Conservation (phyloP, 2,329 filamentous ascomycete species). For the Trichoderma aggressivum region DNA sequence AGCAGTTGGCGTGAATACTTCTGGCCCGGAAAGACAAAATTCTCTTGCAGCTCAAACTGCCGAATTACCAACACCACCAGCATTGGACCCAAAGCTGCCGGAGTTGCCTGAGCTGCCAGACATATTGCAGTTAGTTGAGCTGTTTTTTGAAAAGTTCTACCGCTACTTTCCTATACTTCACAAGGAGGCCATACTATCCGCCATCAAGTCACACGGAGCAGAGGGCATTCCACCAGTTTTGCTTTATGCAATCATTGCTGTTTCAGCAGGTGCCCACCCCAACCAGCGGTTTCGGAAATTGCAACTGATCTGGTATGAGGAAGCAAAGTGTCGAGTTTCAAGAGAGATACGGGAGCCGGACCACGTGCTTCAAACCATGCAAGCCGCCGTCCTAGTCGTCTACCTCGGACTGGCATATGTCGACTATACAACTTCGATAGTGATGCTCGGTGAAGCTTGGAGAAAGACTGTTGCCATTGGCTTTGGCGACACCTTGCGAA, state of each 20-base stretch:
- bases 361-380: slow-evolving; percentile 22
- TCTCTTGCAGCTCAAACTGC: background rate
- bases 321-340: slow-evolving; percentile 22
- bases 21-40: background rate
- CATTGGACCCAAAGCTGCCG: slow-evolving; percentile 20
- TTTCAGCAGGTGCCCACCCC: slow-evolving; percentile 24
- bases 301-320: slow-evolving; percentile 23
- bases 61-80: background rate
- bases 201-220: background rate
- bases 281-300: slow-evolving; percentile 20
- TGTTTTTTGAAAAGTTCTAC: slow-evolving; percentile 27
- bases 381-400: slow-evolving; percentile 24
- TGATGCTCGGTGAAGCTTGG: slow-evolving; percentile 27
- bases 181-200: slow-evolving; percentile 6
- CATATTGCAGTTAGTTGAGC: slow-evolving; percentile 22
- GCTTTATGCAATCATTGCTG: slow-evolving; percentile 24
- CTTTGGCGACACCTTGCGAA: slow-evolving; percentile 14
- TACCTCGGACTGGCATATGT: slow-evolving; percentile 23
- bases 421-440: slow-evolving; percentile 23
- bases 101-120: slow-evolving; percentile 18
- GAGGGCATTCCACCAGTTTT: slow-evolving; percentile 10
- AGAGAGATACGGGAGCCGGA: slow-evolving; percentile 20
- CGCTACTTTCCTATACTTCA: slow-evolving; percentile 25
- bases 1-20: background rate
- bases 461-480: slow-evolving; percentile 25